Base-by-base conservation (phyloP, 1,139 yeast genomes). In the Blastobotrys aristatus region DNA sequence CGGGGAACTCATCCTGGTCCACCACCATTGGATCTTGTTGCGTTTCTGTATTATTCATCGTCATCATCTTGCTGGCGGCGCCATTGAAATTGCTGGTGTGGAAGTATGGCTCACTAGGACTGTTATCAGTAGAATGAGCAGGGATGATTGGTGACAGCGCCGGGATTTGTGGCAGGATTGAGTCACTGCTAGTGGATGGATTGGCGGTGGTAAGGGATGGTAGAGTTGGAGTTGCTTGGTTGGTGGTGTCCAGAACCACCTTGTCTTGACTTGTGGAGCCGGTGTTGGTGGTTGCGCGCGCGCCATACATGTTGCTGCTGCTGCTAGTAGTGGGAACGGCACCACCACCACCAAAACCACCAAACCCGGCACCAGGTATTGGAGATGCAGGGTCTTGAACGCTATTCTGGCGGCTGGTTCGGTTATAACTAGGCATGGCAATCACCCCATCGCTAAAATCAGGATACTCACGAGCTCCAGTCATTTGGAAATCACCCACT, bases 401-500 rank as follows among this genome's bases (percentile, higher is more conserved):
- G 24, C 24, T 34, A 34, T 18, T 24, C 7, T 33, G 7, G 33
- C 13, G 13, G 17, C 21, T 34, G 8, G 24, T 6, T 11, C 27
- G 24, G n/a, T 21, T 21, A 29, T 49, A 49, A 21, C 40, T 46
- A 6, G 52, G 49, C 24, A 52, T 48, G 30, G 61, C 57, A 26
- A 77, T 76, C 45, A 84, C 70, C 1, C 88, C 90, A 46, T 71
- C 67, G 1, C 92, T 76, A 58, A 86, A 86, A 62, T 88, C 89
- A 1, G 92, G 87, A 60, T 86, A 87, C 27, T 80, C 73, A 55
- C 94, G 72, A 46, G 79, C 82, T 1, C 74, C 64, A 31, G 82
- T 79, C 47, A 88, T 68, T 58, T 77, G 79, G 64, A 86, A 85
- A 60, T 87, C 94, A 21, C 94, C 90, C 20, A 84, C 77, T 35